Evolutionary conservation across 208 protist genomes (phyloP).

Genomic region (Angomonas ambiguus): DNA sequence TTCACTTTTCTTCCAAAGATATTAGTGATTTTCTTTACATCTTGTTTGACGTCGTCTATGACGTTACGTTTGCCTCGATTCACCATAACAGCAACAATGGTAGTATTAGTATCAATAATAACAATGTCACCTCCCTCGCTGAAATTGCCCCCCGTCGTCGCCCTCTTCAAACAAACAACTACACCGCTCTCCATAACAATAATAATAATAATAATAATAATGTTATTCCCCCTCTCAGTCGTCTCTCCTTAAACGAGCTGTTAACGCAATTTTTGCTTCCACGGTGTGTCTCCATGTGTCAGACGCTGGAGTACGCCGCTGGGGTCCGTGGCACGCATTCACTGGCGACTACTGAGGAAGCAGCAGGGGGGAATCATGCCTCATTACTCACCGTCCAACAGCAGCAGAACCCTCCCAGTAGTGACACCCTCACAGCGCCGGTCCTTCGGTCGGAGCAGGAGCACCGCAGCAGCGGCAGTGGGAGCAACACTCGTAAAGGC

Average conservation of each 20-base stretch:
- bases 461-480: too few relatives aligned
- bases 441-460: too few relatives aligned
- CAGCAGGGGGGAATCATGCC: too few relatives aligned
- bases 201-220: background rate
- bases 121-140: background rate
- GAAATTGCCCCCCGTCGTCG: background rate
- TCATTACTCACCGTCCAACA: too few relatives aligned
- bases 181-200: background rate
- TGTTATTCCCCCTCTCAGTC: background rate
- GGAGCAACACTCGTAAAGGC: too few relatives aligned
- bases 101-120: background rate
- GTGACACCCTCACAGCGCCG: too few relatives aligned
- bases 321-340: too few relatives aligned
- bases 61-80: slow-evolving; percentile 23
- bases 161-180: background rate
- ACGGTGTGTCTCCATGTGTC: too few relatives aligned
- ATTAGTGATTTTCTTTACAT: slow-evolving; percentile 23
- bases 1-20: slow-evolving; percentile 38
- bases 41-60: slow-evolving; percentile 30
- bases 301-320: too few relatives aligned
- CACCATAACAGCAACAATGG: background rate
- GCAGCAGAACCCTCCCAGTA: too few relatives aligned
- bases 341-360: too few relatives aligned
- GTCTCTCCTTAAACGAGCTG: background rate
- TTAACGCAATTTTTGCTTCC: background rate